These are phyloP conservation scores for Oemleria cerasiformis DNA, from an alignment of 306 rosid genomes.

Conservation along the genomic window DNA sequence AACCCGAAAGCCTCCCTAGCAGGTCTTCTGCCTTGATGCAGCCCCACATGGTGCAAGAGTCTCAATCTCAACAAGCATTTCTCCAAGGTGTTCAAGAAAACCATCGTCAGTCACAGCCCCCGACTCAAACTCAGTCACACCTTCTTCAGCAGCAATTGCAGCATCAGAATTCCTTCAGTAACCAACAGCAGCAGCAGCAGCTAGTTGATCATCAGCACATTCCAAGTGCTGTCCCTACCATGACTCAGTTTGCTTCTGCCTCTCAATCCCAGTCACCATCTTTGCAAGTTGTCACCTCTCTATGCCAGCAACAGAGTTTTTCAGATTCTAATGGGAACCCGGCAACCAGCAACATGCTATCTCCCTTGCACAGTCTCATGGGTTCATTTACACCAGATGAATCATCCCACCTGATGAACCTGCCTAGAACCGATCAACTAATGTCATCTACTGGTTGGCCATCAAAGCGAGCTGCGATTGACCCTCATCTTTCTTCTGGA, in stretches of 20 bases:
- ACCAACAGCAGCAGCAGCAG: conserved; percentile 40
- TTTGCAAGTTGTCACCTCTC: conserved; percentile 57
- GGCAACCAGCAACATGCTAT: conserved; percentile 52
- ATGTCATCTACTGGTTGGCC: conserved; percentile 69
- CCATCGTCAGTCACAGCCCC: conserved; percentile 52
- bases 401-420: conserved; percentile 60
- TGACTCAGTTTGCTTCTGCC: conserved; percentile 70
- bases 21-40: conserved; percentile 67
- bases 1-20: conserved; percentile 57
- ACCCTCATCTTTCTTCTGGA: conserved; percentile 73
- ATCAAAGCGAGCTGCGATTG: conserved; percentile 77
- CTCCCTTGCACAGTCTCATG: conserved; percentile 78
- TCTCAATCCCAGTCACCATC: conserved; percentile 66
- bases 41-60: conserved; percentile 73
- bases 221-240: conserved; percentile 49
- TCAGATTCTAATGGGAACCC: conserved; percentile 71
- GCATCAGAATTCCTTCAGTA: conserved; percentile 55
- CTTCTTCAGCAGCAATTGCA: conserved; percentile 63
- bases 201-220: conserved; percentile 65
- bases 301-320: conserved; percentile 73
- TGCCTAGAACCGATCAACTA: conserved; percentile 55
- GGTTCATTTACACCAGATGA: conserved; percentile 79
- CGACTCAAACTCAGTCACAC: conserved; percentile 44
- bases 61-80: conserved; percentile 68
- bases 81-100: conserved; percentile 60